Evolutionary conservation across 2,329 filamentous ascomycete genomes (phyloP), one percentile per base, ranked within the genome.

Genomic region (Pseudocercospora vitis): DNA sequence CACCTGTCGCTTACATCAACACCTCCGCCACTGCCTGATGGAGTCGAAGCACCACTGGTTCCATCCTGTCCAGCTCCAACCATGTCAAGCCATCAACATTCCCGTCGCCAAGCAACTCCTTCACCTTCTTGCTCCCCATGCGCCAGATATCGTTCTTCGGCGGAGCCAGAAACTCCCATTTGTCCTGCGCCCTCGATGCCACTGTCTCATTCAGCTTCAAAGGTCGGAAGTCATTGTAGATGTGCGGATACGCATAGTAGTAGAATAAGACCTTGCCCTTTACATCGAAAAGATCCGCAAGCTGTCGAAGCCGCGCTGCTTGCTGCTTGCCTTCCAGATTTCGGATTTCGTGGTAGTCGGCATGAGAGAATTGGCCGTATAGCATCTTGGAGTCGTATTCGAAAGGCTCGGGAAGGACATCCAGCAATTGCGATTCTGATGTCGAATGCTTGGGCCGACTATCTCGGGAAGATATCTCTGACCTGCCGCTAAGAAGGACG

Each of bases 311-410:
- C 14, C 55, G 35, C 6, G 56, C 54, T 6, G 44, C 50, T 31
- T 59, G 56, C n/a, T 53, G 47, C 33, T 58, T 59, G 21, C 58
- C 56, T 23, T 57, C 48, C 3, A 61, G 45, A 2, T 26, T 14
- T 29, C 55, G 50, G 7, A 64, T 49, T 6, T 47, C 42, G 14
- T 40, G 24, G 46, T 58, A 59, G n/a, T 56, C 49, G 19, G 53
- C 58, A 16, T 53, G 46, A 2, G 59, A 46, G 29, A 64, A 58
- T 33, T 61, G 54, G 21, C 60, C 49, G 50, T 63, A 63, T 24
- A 64, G 52, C 40, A 58, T 62, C 8, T 46, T 33, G 7, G 45
- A 32, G 3, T 60, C 42, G 23, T 40, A 50, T 2, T 18, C 7
- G 42, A 63, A 63, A 19, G 29, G 48, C 1, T 52, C 45, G n/a